These are phyloP conservation scores for Leishmania tropica DNA, from an alignment of 208 protist genomes.

Conservation along the genomic window DNA sequence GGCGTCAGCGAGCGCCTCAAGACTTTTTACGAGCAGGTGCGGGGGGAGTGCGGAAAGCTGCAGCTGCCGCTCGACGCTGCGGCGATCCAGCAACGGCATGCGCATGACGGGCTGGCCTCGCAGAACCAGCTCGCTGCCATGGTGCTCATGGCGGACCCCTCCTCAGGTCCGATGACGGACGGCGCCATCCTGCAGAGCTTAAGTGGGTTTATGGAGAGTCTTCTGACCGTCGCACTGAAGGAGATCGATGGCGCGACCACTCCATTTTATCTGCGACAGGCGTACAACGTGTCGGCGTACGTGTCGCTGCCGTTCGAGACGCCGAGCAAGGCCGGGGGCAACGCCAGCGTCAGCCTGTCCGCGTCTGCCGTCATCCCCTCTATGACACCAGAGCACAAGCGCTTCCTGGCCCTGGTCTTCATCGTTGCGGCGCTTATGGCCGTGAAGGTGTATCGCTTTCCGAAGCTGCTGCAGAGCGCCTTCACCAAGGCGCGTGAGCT, in stretches of 20 bases:
- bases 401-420: slow-evolving; percentile 70
- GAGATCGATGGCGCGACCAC: slow-evolving; percentile 77
- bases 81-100: slow-evolving; percentile 82
- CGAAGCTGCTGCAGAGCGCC: slow-evolving; percentile 67
- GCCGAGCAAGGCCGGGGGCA: slow-evolving; percentile 6
- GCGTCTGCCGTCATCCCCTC: slow-evolving; percentile 12
- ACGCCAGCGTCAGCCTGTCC: neutral
- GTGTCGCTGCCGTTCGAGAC: slow-evolving; percentile 65
- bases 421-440: slow-evolving; percentile 72
- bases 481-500: slow-evolving; percentile 80
- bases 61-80: slow-evolving; percentile 73
- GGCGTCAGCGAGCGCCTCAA: slow-evolving; percentile 64
- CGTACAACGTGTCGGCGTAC: slow-evolving; percentile 73
- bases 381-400: slow-evolving; percentile 50
- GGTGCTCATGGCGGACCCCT: slow-evolving; percentile 60
- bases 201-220: slow-evolving; percentile 76
- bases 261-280: slow-evolving; percentile 84
- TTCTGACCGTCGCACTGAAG: slow-evolving; percentile 70
- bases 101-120: slow-evolving; percentile 79
- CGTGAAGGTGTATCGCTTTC: slow-evolving; percentile 91
- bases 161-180: slow-evolving; percentile 49
- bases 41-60: slow-evolving; percentile 53
- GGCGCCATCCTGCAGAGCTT: slow-evolving; percentile 67
- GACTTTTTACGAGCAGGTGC: slow-evolving; percentile 70
- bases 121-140: slow-evolving; percentile 88